Evolutionary conservation across 1,284 basidiomycete genomes (phyloP).

Genomic region (Polyporus tsugae): DNA sequence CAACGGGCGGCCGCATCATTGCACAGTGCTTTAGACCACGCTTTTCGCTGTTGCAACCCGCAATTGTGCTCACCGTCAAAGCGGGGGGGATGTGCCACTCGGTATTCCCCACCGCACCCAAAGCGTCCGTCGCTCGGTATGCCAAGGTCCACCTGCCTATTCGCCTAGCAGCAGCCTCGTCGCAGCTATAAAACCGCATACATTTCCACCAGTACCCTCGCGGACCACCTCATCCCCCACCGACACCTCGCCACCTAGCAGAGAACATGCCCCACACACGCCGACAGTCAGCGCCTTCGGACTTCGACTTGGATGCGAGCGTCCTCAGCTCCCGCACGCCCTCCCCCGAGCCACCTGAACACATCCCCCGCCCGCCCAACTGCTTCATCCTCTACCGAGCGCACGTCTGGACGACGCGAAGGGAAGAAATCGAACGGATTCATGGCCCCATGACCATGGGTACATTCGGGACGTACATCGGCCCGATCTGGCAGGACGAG

Average conservation of each 20-base stretch:
- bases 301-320: not conserved
- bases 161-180: not conserved
- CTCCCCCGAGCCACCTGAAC: not conserved
- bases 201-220: not conserved
- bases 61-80: constrained; percentile 4
- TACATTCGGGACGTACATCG: not conserved
- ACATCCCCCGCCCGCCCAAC: not conserved
- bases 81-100: not conserved
- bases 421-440: not conserved
- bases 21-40: not conserved
- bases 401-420: not conserved
- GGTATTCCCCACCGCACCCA: not conserved
- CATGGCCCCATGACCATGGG: not conserved
- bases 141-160: not conserved
- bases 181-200: not conserved
- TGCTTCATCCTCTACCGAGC: not conserved
- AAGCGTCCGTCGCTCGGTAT: not conserved
- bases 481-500: not conserved
- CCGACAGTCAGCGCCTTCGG: not conserved
- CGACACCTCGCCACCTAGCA: not conserved
- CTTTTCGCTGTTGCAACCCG: not conserved
- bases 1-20: not conserved
- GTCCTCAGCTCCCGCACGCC: not conserved
- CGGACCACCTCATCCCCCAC: not conserved
- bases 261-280: not conserved